phyloP scores from a whole-genome alignment of 352 stramenopile species.

The Plasmopara viticola region DNA sequence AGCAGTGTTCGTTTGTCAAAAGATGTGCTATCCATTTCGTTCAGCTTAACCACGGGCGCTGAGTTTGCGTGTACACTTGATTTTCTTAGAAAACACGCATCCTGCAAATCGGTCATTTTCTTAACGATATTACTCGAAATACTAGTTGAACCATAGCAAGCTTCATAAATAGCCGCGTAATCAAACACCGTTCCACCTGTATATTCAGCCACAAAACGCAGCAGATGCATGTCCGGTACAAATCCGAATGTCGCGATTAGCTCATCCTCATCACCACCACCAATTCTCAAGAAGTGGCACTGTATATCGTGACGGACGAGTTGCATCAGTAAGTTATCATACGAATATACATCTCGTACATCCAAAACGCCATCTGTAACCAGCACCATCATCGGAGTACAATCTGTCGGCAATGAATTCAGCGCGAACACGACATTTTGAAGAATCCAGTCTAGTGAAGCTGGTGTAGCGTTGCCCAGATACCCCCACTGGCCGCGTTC shows the following conservation, averaged over 20 bases:
- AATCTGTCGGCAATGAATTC: slow-evolving; percentile 73
- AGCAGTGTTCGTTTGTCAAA: slow-evolving; percentile 60
- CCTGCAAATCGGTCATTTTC: slow-evolving; percentile 59
- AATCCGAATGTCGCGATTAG: slow-evolving; percentile 75
- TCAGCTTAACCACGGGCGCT: slow-evolving; percentile 54
- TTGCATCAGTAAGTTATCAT: slow-evolving; percentile 85
- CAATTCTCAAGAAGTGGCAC: slow-evolving; percentile 76
- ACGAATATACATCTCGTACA: slow-evolving; percentile 64
- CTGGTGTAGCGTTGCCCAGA: slow-evolving; percentile 27
- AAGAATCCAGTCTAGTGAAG: slow-evolving; percentile 70
- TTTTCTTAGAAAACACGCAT: slow-evolving; percentile 51
- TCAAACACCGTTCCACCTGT: slow-evolving; percentile 66
- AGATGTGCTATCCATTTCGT: slow-evolving; percentile 61
- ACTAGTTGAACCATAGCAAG: slow-evolving; percentile 36
- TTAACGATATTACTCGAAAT: slow-evolving; percentile 25
- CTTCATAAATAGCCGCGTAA: slow-evolving; percentile 48
- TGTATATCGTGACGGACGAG: slow-evolving; percentile 84
- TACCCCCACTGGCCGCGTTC: slow-evolving; percentile 19
- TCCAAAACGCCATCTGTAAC: slow-evolving; percentile 85
- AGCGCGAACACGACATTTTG: slow-evolving; percentile 83
- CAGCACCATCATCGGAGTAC: slow-evolving; percentile 73
- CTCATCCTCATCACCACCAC: slow-evolving; percentile 43
- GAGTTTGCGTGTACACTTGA: slow-evolving; percentile 69
- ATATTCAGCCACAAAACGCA: slow-evolving; percentile 70
- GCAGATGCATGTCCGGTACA: slow-evolving; percentile 72